Evolutionary conservation across 306 rosid species (phyloP), one percentile per base, ranked within the genome.

Genomic region (Rosa rugosa): DNA sequence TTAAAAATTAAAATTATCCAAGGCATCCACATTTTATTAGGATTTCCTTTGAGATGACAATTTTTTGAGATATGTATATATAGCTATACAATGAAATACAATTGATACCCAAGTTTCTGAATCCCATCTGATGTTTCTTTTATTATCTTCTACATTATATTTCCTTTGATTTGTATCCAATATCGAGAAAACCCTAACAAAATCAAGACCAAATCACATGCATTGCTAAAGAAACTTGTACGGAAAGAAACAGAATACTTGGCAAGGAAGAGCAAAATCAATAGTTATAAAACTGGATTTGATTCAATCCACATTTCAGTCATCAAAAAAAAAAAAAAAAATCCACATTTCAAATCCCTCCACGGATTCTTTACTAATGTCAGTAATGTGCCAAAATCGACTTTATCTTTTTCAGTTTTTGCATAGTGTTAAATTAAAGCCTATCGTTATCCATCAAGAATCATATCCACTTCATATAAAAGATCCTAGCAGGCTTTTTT

Each of bases 11-110:
- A 54, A 72, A 83, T 49, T 66, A 83, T 78, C 42, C 42, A 49
- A 79, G 72, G 79, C 80, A 72, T 86, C 88, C 88, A 79, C 80
- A 12, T 85, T 85, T 89, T 83, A 62, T 18, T 41, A 76, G 87
- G 89, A 77, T 70, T 41, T 66, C 70, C 83, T 68, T 67, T 18
- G 85, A 84, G 85, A 83, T 75, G 54, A 17, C 14, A 50, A 5
- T 22, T 56, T 81, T 44, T 18, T 79, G 41, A 57, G 14, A 60
- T 41, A 36, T 13, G 40, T 23, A 27, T 23, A 27, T 23, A 36
- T 71, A 67, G 65, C 9, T 44, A 34, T 50, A 45, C 73, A 83
- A 57, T 78, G 56, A 75, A 76, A 80, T 53, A 8, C 22, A 81
- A 18, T 25, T 44, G 59, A 27, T 46, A 75, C 12, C 71, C 34